These are phyloP conservation scores for Pezicula neosporulosa DNA, from an alignment of 2,329 filamentous ascomycete species.

Conservation along the genomic window DNA sequence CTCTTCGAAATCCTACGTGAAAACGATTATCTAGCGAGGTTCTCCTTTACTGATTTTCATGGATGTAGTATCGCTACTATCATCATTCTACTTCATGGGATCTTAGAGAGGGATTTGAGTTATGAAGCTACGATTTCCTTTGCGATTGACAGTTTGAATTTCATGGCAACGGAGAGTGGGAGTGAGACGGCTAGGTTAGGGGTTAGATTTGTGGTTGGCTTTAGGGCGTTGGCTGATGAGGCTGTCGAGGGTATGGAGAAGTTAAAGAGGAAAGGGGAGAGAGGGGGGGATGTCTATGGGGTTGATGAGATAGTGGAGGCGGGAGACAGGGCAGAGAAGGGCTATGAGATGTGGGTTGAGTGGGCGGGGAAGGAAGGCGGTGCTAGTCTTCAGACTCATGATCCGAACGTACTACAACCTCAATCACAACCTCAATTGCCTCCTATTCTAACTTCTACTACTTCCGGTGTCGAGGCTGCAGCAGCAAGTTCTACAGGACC, in stretches of 20 bases:
- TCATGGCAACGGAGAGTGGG: not conserved
- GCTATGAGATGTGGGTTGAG: no score
- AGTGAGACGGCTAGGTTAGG: not conserved
- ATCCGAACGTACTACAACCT: no score
- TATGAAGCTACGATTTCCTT: not conserved
- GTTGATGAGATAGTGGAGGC: no score
- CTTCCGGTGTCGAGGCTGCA: no score
- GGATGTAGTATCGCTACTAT: not conserved
- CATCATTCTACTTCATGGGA: not conserved
- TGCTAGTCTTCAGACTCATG: no score
- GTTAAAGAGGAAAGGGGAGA: no score
- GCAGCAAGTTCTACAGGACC: no score
- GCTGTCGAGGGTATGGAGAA: not conserved
- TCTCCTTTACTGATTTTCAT: not conserved
- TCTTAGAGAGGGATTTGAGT: not conserved
- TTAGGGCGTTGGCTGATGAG: not conserved
- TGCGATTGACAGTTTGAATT: not conserved
- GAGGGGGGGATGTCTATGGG: no score
- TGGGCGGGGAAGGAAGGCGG: no score
- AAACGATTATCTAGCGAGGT: not conserved
- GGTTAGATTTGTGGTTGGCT: not conserved
- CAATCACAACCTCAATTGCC: no score
- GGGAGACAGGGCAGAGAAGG: no score
- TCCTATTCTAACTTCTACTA: no score
- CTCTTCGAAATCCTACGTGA: not conserved